These are phyloP conservation scores for Astraeus odoratus DNA, from an alignment of 768 basidiomycete species.

Conservation along the genomic window DNA sequence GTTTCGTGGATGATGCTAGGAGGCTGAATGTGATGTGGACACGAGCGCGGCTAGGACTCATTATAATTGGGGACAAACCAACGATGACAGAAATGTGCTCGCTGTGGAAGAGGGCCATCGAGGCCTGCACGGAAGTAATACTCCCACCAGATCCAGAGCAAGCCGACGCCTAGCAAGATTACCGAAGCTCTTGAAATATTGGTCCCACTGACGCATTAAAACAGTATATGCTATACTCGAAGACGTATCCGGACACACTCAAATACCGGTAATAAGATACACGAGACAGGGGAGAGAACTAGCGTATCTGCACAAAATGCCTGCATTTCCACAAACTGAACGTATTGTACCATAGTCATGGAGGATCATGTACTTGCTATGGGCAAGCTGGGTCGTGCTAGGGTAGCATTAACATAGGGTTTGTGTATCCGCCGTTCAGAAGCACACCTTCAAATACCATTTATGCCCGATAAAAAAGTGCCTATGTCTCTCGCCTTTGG, in stretches of 20 bases:
- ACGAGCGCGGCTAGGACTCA: conserved; percentile 47
- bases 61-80: conserved; percentile 51
- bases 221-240: too few relatives aligned
- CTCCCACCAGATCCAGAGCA: conserved; percentile 5
- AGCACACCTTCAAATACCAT: conserved; percentile 20
- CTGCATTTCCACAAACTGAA: background rate
- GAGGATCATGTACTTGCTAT: too few relatives aligned
- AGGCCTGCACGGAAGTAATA: conserved; percentile 23
- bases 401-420: too few relatives aligned
- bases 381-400: too few relatives aligned
- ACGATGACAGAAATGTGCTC: conserved; percentile 39
- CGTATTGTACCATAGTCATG: too few relatives aligned
- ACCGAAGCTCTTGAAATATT: too few relatives aligned
- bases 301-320: background rate
- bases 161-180: background rate
- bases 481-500: conserved; percentile 33
- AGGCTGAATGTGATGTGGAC: conserved; percentile 70
- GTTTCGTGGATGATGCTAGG: conserved; percentile 56
- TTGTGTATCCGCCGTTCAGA: too few relatives aligned
- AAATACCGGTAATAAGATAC: background rate
- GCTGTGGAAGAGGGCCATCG: conserved; percentile 49
- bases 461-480: conserved; percentile 34
- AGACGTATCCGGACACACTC: background rate
- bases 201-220: too few relatives aligned
- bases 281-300: background rate